phyloP scores from a whole-genome alignment of 331 rosid species.

The Pyrus hybrid region DNA sequence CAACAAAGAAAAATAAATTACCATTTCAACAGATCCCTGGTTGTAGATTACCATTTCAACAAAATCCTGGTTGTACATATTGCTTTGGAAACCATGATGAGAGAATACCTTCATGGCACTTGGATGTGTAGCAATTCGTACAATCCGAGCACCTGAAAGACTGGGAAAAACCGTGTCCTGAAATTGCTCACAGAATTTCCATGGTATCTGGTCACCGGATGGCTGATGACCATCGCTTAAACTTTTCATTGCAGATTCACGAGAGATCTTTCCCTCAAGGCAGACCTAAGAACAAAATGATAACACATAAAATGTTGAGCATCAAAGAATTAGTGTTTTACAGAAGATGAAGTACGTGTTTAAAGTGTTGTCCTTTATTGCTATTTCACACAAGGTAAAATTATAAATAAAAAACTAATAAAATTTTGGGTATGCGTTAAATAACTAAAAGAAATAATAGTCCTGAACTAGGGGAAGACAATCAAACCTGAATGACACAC shows the following conservation, averaged over 20 bases:
- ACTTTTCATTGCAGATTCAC: conserved; percentile 68
- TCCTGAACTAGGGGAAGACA: background rate
- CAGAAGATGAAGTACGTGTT: background rate
- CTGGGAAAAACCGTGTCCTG: conserved; percentile 80
- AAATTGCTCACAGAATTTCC: conserved; percentile 94
- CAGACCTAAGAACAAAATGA: conserved; percentile 41
- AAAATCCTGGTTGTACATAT: conserved; percentile 13
- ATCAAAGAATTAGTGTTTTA: background rate
- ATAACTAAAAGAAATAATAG: background rate
- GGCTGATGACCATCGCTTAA: conserved; percentile 82
- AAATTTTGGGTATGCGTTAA: background rate
- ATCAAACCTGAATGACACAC: conserved; percentile 89
- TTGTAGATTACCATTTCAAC: background rate
- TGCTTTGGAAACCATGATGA: conserved; percentile 2
- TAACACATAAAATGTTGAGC: background rate
- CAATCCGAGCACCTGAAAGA: conserved; percentile 94
- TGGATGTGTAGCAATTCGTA: conserved; percentile 96
- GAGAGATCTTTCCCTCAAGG: conserved; percentile 94
- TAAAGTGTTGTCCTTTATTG: background rate
- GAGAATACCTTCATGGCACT: conserved; percentile 76
- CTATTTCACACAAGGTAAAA: background rate
- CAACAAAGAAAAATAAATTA: conserved; percentile 15
- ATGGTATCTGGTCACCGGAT: conserved; percentile 89
- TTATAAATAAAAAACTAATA: background rate
- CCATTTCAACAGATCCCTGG: background rate